Percentiles rank a stretch among this genome's conserved stretches.
Evolutionary conservation across 768 basidiomycete species (phyloP).

Genomic region (Auricularia sp.): DNA sequence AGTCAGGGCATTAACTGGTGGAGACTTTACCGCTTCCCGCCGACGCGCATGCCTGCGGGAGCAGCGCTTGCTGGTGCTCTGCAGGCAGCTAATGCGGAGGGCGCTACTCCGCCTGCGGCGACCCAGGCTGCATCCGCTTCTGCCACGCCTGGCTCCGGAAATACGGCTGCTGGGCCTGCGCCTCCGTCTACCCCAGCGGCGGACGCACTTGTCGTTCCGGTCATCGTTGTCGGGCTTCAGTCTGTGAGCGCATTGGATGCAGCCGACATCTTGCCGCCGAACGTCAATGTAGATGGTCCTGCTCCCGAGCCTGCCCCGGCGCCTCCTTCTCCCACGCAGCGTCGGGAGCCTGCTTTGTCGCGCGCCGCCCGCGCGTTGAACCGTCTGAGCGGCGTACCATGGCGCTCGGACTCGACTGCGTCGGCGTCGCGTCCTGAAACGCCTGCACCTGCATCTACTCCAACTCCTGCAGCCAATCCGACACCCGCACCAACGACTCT

Average conservation of each 20-base stretch:
- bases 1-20: conserved; percentile 61
- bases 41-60: conserved; percentile 36
- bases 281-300: conserved; percentile 4
- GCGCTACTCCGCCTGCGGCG: conserved; percentile 3
- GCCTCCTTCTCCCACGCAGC: conserved; percentile 9
- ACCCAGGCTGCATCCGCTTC: conserved; percentile 12
- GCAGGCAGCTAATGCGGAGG: not conserved
- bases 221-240: conserved; percentile 76
- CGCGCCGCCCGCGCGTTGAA: conserved; percentile 51
- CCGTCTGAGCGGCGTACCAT: not conserved
- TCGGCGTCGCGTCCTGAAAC: conserved; percentile 2
- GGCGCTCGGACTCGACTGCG: conserved; percentile 4
- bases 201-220: conserved; percentile 50
- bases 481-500: conserved; percentile 6
- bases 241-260: conserved; percentile 46
- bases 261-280: conserved; percentile 12
- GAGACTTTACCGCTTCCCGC: conserved; percentile 73
- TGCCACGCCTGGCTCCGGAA: conserved; percentile 8
- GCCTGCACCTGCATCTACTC: not conserved
- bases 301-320: not conserved
- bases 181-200: conserved; percentile 5
- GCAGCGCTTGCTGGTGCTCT: conserved; percentile 1
- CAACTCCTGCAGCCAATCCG: not conserved
- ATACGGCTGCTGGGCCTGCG: conserved; percentile 5
- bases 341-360: conserved; percentile 24